These are phyloP conservation scores for Leccinum pseudoinsigne DNA, from an alignment of 1,284 basidiomycete species.

Conservation along the genomic window DNA sequence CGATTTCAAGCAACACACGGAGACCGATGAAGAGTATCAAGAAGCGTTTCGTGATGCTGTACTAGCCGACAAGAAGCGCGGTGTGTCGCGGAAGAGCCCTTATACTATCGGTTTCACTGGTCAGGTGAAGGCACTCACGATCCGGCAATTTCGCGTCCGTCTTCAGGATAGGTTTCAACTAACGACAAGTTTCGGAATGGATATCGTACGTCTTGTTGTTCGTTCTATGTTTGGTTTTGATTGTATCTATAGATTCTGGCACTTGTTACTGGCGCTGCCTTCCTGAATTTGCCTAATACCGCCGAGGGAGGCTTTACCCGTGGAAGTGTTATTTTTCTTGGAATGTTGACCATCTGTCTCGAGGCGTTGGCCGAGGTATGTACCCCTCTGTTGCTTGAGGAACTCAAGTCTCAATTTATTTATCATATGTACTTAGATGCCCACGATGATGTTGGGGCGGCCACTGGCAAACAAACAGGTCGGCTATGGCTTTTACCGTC, in stretches of 20 bases:
- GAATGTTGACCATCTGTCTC: slow-evolving; percentile 72
- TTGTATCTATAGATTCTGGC: slow-evolving; percentile 43
- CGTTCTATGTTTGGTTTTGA: not conserved
- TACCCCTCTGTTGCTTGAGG: slow-evolving; percentile 15
- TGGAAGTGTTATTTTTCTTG: slow-evolving; percentile 80
- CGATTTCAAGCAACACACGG: slow-evolving; percentile 68
- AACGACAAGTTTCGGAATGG: slow-evolving; percentile 65
- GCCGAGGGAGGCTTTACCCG: slow-evolving; percentile 86
- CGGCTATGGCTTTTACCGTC: slow-evolving; percentile 81
- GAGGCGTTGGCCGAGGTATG: slow-evolving; percentile 76
- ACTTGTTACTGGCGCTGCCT: slow-evolving; percentile 77
- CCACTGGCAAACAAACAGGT: slow-evolving; percentile 74
- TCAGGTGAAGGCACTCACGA: slow-evolving; percentile 73
- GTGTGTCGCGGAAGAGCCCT: slow-evolving; percentile 82
- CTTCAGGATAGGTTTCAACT: slow-evolving; percentile 86
- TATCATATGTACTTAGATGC: slow-evolving; percentile 41
- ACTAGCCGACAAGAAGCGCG: slow-evolving; percentile 76
- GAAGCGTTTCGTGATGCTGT: slow-evolving; percentile 79
- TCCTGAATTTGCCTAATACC: slow-evolving; percentile 69
- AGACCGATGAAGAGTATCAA: slow-evolving; percentile 64
- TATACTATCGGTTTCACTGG: slow-evolving; percentile 82
- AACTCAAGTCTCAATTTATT: not conserved
- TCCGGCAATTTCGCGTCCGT: slow-evolving; percentile 74
- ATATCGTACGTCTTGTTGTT: slow-evolving; percentile 41
- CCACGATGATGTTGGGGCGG: slow-evolving; percentile 73